phyloP scores from a whole-genome alignment of 2,329 filamentous ascomycete species.

The Penicillium sp. region DNA sequence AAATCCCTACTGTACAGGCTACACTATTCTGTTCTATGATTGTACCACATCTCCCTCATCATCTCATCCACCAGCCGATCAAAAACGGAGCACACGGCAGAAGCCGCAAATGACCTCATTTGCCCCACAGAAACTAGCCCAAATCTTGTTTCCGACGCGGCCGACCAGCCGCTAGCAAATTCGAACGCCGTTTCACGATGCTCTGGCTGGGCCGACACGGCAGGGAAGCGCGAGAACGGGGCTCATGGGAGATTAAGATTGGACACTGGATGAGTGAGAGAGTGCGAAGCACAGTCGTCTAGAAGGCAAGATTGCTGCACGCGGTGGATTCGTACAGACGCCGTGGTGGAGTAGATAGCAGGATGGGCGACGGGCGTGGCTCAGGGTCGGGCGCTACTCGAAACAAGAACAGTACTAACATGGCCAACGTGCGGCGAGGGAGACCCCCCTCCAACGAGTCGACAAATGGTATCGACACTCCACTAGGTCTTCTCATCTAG shows the following conservation, averaged over 20 bases:
- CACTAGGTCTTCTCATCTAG: background rate
- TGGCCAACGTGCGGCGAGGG: background rate
- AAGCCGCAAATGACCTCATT: slow-evolving; percentile 28
- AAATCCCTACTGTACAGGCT: no score
- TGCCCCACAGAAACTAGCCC: slow-evolving; percentile 10
- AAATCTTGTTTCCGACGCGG: slow-evolving; percentile 25
- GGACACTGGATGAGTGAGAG: no score
- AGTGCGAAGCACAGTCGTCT: background rate
- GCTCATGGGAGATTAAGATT: background rate
- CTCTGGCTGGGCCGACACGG: background rate
- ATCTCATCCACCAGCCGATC: slow-evolving; percentile 12
- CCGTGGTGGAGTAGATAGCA: background rate
- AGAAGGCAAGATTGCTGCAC: background rate
- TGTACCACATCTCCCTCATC: background rate
- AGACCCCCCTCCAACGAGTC: background rate
- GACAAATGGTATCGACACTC: background rate
- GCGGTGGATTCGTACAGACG: background rate
- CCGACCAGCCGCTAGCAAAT: background rate
- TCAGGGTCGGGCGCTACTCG: slow-evolving; percentile 9
- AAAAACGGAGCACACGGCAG: slow-evolving; percentile 20
- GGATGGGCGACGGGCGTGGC: slow-evolving; percentile 2
- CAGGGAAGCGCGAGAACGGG: background rate
- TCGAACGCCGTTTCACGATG: slow-evolving; percentile 1
- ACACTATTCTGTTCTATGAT: background rate
- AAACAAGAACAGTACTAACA: slow-evolving; percentile 1